These are phyloP conservation scores for Phytopythium sindhum DNA, from an alignment of 352 stramenopile genomes.

Conservation along the genomic window DNA sequence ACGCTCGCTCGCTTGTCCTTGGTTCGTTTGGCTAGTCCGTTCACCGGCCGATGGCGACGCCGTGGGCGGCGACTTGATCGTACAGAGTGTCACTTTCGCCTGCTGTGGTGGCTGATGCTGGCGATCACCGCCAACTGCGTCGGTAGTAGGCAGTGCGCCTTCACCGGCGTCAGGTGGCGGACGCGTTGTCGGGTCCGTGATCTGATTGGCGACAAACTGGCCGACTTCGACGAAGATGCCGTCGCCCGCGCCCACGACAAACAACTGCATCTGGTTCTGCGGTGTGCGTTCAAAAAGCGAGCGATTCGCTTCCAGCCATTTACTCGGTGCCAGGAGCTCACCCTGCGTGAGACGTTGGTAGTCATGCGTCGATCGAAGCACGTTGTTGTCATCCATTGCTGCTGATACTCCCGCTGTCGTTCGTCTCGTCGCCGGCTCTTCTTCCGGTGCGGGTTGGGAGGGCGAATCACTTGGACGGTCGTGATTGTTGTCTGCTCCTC, in stretches of 20 bases:
- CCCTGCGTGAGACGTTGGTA: conserved; percentile 51
- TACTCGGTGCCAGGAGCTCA: conserved; percentile 27
- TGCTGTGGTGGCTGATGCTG: conserved; percentile 30
- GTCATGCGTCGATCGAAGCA: conserved; percentile 47
- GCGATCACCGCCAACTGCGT: conserved; percentile 11
- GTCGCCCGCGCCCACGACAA: conserved; percentile 73
- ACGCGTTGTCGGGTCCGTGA: conserved; percentile 40
- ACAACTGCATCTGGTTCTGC: conserved; percentile 74
- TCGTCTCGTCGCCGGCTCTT: conserved; percentile 6
- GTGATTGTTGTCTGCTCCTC: conserved; percentile 5
- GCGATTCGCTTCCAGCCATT: conserved; percentile 48
- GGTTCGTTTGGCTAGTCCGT: conserved; percentile 1
- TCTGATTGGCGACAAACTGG: conserved; percentile 54
- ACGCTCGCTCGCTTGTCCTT: background rate
- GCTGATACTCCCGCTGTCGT: conserved; percentile 7
- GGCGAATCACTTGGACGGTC: conserved; percentile 7
- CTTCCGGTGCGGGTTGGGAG: background rate
- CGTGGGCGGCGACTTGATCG: conserved; percentile 40
- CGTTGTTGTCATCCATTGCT: conserved; percentile 6
- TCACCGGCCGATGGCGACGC: conserved; percentile 15
- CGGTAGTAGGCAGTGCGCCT: conserved; percentile 40
- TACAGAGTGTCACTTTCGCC: conserved; percentile 67
- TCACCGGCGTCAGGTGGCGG: conserved; percentile 32
- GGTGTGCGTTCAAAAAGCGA: conserved; percentile 38
- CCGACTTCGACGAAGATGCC: conserved; percentile 66